A percentile compares a stretch with the other conserved stretches of the same genome.
These are phyloP conservation scores for Populus hybrid DNA, from an alignment of 441 rosid species.

Conservation along the genomic window DNA sequence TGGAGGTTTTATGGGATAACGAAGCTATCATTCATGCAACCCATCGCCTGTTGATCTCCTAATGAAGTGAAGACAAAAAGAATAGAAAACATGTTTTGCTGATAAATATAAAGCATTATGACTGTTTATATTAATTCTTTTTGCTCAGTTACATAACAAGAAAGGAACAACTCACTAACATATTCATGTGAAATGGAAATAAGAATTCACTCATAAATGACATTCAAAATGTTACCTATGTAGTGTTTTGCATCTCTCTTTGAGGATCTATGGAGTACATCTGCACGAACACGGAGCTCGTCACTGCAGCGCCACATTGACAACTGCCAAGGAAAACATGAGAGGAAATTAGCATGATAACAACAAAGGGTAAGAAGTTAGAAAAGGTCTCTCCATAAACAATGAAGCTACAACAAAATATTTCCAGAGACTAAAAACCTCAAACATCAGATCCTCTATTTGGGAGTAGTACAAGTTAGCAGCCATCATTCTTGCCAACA, in stretches of 20 bases:
- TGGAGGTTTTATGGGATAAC: not conserved
- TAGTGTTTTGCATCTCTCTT: slow-evolving; percentile 92
- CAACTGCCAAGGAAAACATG: slow-evolving; percentile 44
- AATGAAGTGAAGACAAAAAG: not conserved
- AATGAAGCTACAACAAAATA: not conserved
- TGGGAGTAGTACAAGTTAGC: slow-evolving; percentile 70
- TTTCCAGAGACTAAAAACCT: slow-evolving; percentile 31
- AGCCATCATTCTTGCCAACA: slow-evolving; percentile 83
- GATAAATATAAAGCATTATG: not conserved
- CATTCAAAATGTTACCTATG: slow-evolving; percentile 50
- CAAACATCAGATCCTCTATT: slow-evolving; percentile 81
- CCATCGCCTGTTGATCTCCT: not conserved
- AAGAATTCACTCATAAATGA: not conserved
- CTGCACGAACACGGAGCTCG: slow-evolving; percentile 74
- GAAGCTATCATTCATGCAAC: not conserved
- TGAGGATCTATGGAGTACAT: slow-evolving; percentile 60
- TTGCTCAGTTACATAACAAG: not conserved
- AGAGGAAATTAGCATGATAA: not conserved
- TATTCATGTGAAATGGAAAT: not conserved
- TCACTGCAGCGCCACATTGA: slow-evolving; percentile 99
- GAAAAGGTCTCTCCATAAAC: not conserved
- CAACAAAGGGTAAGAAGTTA: not conserved
- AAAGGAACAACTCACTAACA: not conserved
- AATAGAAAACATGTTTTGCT: not conserved
- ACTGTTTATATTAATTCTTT: not conserved